Base-by-base conservation (phyloP, 2,329 filamentous ascomycete species). In the Alternaria sp. region DNA sequence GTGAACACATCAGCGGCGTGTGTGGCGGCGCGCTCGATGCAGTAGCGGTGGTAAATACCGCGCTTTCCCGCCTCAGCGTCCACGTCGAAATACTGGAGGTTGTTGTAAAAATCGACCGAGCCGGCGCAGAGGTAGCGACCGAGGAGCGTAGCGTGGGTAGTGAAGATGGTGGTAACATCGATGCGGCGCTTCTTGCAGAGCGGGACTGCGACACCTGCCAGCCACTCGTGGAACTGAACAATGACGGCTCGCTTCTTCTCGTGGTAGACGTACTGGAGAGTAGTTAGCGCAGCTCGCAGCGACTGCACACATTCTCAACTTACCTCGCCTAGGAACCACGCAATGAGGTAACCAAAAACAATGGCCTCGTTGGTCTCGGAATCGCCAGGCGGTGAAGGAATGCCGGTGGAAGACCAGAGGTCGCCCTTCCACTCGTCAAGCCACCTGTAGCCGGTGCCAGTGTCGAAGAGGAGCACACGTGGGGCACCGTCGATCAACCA, bases 21-120 rank as follows among this genome's bases (percentile, higher is more conserved):
- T 19, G 96, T 90, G 21, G 95, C 93, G 50, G 93, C 95, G 68
- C 96, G 91, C 83, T 99, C 96, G 75, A 99, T 97, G 83, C 96
- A 98, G 85, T 98, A 98, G 63, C 96, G 87, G 83, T 99, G 96
- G 84, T 98, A 99, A 79, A 99, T 98, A 62, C 96, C 96, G 75
- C 96, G 92, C 86, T 97, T 98, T 65, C 96, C 96, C 17, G 96
- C 96, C 82, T 99, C 96, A 6, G 93, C 90, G 79, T 99, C 96
- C 28, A 97, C 93, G 77, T 99, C 95, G 77, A 99, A 98, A 83
- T 90, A 91, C 81, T 98, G 95, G 57, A 99, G 87, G 80, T 98
- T 97, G 85, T 98, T 99, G 87, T 99, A 99, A 80, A 99, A 98
- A 80, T 99, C 96, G 67, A 98, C 96, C 0, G 94, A 97, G 57